Conservation (phyloP, 2,329 filamentous ascomycete genomes). For the Pleoardoris graminearum region DNA sequence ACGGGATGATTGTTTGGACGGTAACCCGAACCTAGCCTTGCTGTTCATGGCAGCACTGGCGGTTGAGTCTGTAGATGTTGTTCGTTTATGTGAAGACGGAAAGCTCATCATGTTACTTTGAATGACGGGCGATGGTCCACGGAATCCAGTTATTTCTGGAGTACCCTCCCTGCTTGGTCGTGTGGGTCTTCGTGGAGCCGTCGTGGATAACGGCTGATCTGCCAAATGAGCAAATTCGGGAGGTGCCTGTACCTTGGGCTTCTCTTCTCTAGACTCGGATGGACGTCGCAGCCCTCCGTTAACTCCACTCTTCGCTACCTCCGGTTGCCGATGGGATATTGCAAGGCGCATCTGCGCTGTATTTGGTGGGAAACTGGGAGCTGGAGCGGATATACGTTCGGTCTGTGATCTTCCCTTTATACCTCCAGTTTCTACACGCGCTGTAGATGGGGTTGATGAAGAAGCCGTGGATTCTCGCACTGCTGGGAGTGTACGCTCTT, state of each 20-base stretch:
- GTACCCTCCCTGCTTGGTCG: conserved; percentile 54
- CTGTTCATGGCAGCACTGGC: conserved; percentile 19
- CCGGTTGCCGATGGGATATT: not conserved
- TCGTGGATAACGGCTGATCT: conserved; percentile 59
- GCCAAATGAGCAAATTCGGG: conserved; percentile 59
- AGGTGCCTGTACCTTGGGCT: conserved; percentile 33
- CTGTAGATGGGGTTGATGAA: conserved; percentile 72
- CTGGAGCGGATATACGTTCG: conserved; percentile 37
- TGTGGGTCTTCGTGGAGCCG: conserved; percentile 52
- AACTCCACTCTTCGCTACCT: not conserved
- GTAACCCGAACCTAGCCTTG: conserved; percentile 30
- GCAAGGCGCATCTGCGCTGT: conserved; percentile 3
- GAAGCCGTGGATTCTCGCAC: conserved; percentile 72
- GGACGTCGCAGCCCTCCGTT: not conserved
- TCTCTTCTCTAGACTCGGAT: conserved; percentile 11
- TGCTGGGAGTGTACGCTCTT: conserved; percentile 63
- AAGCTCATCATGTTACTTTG: conserved; percentile 59
- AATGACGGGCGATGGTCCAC: conserved; percentile 57
- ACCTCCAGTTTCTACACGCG: conserved; percentile 58
- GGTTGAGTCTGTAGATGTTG: conserved; percentile 52
- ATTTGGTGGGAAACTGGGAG: conserved; percentile 56
- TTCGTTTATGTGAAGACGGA: conserved; percentile 55
- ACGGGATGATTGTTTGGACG: conserved; percentile 41
- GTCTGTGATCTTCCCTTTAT: conserved; percentile 46
- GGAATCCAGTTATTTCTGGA: conserved; percentile 47